Percentiles rank a stretch among this genome's conserved stretches.
Evolutionary conservation across 108 stramenopile species (phyloP).

Genomic region (Nitzschia putrida): DNA sequence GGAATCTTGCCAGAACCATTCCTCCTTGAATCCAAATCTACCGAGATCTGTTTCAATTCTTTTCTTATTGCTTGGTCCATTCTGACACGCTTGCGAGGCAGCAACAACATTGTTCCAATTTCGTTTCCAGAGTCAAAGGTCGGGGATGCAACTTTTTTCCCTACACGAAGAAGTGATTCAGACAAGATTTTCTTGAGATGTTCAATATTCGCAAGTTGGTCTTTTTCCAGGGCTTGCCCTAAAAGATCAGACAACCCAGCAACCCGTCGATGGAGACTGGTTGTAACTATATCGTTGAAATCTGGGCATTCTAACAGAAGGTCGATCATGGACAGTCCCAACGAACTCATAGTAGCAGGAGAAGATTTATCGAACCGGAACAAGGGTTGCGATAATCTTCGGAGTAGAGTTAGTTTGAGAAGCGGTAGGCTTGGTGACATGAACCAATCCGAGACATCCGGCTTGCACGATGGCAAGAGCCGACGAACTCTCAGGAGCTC

Average conservation of each 20-base stretch:
- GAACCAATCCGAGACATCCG: slow-evolving; percentile 2
- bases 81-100: too few relatives aligned
- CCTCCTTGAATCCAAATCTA: too few relatives aligned
- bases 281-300: not conserved
- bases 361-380: not conserved
- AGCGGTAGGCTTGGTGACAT: not conserved
- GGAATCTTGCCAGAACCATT: too few relatives aligned
- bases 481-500: not conserved
- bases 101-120: too few relatives aligned
- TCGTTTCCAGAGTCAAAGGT: too few relatives aligned
- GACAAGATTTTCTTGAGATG: not conserved
- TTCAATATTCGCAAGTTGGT: not conserved
- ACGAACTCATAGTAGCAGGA: not conserved
- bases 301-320: slow-evolving; percentile 1
- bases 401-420: not conserved
- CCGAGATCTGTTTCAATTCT: too few relatives aligned
- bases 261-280: not conserved
- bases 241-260: not conserved
- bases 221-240: not conserved
- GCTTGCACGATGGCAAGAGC: not conserved
- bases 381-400: slow-evolving; percentile 2
- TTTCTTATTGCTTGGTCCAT: too few relatives aligned
- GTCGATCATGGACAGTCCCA: slow-evolving; percentile 10
- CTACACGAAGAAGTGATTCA: not conserved
- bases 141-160: too few relatives aligned